phyloP scores from a whole-genome alignment of 371 early-diverging fungal species.

The Gilbertella persicaria region DNA sequence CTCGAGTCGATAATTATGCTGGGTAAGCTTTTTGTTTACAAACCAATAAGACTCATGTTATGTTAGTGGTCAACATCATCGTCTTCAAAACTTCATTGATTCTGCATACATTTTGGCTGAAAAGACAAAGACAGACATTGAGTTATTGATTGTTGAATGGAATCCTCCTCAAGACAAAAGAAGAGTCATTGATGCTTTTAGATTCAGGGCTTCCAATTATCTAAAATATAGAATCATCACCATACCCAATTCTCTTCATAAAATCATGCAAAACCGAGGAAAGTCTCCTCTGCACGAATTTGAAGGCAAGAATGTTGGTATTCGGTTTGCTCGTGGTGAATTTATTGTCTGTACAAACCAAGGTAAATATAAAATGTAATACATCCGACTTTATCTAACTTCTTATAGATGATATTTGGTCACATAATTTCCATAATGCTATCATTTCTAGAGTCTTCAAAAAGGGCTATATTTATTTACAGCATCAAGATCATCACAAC shows the following conservation, averaged over 20 bases:
- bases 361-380: constrained; percentile 22
- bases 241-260: constrained; percentile 39
- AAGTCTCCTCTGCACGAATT: constrained; percentile 34
- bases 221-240: constrained; percentile 49
- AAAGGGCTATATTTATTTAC: constrained; percentile 42
- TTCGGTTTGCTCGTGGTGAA: constrained; percentile 49
- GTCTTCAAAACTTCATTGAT: constrained; percentile 49
- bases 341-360: constrained; percentile 48
- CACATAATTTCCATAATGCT: constrained; percentile 48
- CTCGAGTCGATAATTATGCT: constrained; percentile 35
- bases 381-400: background rate
- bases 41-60: too few relatives aligned
- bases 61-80: constrained; percentile 32
- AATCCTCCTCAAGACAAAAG: constrained; percentile 38
- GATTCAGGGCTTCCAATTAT: constrained; percentile 39
- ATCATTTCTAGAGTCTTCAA: constrained; percentile 36
- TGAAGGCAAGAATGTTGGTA: constrained; percentile 50
- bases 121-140: constrained; percentile 36
- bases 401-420: constrained; percentile 46
- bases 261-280: constrained; percentile 24
- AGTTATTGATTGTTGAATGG: constrained; percentile 48
- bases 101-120: constrained; percentile 43
- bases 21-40: constrained; percentile 23
- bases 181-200: constrained; percentile 36
- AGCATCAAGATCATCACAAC: constrained; percentile 40